Conservation (phyloP, 495 filamentous ascomycete species). For the Lineolata rhizophorae region DNA sequence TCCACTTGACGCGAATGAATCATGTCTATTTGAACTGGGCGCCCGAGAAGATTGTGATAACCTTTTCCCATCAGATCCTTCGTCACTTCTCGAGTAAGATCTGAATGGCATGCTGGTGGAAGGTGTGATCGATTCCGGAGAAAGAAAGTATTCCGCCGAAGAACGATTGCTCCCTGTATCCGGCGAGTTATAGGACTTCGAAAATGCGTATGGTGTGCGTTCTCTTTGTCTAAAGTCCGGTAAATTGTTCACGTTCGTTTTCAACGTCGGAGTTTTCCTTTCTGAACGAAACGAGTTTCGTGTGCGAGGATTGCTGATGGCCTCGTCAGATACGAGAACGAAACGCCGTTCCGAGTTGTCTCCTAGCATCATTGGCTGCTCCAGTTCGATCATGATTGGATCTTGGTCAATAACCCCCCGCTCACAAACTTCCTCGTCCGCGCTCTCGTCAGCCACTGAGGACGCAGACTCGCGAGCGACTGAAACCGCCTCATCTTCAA, state of each 20-base stretch:
- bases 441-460: too few species aligned
- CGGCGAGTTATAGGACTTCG: constrained; percentile 5
- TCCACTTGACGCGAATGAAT: too few species aligned
- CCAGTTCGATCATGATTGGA: not conserved
- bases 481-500: not conserved
- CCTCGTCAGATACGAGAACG: too few species aligned
- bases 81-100: too few species aligned
- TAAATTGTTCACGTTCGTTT: constrained; percentile 11
- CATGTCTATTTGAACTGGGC: too few species aligned
- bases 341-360: too few species aligned
- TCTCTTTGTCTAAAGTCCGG: constrained; percentile 12
- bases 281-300: constrained; percentile 10
- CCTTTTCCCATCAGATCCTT: too few species aligned
- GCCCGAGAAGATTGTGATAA: too few species aligned
- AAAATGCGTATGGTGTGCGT: constrained; percentile 17
- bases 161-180: constrained; percentile 6
- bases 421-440: not conserved
- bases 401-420: not conserved
- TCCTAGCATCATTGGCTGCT: too few species aligned
- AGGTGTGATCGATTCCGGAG: constrained; percentile 11
- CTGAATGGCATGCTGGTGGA: constrained; percentile 4
- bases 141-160: constrained; percentile 11
- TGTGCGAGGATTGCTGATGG: too few species aligned
- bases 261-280: constrained; percentile 11
- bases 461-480: not conserved